Conservation (phyloP, 345 rosid species). For the Salix brachista region DNA sequence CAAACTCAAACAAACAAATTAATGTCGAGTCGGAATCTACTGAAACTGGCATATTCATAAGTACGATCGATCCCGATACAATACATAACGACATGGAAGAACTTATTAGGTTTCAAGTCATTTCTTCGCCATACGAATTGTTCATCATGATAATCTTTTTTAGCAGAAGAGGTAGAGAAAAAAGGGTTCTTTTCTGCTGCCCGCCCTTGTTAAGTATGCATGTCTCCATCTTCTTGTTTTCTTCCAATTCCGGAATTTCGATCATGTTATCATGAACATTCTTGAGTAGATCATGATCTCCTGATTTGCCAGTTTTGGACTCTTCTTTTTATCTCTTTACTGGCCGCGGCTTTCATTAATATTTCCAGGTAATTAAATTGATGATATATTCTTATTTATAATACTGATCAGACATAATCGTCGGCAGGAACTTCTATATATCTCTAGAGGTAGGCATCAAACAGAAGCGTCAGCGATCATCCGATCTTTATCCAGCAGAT, state of each 20-base stretch:
- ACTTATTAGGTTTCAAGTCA: neutral
- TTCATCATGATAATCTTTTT: neutral
- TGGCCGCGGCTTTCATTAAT: neutral
- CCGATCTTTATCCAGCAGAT: conserved; percentile 6
- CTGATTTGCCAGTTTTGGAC: conserved; percentile 14
- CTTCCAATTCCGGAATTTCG: conserved; percentile 12
- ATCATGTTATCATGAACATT: neutral
- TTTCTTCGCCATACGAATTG: neutral
- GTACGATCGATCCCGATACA: neutral
- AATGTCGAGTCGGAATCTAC: neutral
- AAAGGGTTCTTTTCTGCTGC: neutral
- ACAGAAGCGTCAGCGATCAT: conserved; percentile 11
- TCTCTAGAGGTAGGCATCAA: neutral
- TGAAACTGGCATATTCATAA: neutral
- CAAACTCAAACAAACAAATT: neutral
- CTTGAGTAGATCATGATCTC: neutral
- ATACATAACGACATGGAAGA: neutral
- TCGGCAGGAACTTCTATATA: neutral
- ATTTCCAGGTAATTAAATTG: neutral
- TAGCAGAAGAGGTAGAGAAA: neutral
- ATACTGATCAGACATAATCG: neutral
- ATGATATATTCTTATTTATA: neutral
- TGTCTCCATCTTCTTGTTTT: conserved; percentile 33
- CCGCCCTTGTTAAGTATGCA: neutral
- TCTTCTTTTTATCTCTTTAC: neutral